phyloP scores from a whole-genome alignment of 768 basidiomycete species.

The Suillus ampliporus region DNA sequence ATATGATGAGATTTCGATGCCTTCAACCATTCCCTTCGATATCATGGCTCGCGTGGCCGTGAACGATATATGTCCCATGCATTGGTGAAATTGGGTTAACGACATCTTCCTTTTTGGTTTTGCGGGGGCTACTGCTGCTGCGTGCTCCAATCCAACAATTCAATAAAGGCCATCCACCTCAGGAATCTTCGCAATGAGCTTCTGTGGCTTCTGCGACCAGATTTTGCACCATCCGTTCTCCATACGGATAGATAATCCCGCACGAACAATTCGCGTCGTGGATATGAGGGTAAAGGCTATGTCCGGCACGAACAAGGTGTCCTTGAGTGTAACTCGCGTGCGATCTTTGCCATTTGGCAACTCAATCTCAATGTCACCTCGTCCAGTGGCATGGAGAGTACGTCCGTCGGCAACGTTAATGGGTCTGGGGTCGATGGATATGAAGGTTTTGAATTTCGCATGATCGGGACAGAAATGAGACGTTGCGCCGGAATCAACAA shows the following conservation, averaged over 20 bases:
- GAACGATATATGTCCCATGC: neutral
- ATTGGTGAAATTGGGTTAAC: conserved; percentile 1
- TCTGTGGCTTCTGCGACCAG: too few relatives aligned
- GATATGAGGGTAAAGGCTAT: conserved; percentile 14
- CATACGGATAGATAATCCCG: neutral
- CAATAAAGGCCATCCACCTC: too few relatives aligned
- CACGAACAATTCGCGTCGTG: neutral
- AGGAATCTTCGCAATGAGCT: too few relatives aligned
- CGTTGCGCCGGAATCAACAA: conserved; percentile 4
- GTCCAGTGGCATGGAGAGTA: conserved; percentile 35
- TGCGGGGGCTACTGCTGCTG: too few relatives aligned
- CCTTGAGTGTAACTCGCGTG: neutral
- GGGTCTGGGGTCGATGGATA: neutral
- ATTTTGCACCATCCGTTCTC: neutral
- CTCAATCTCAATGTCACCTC: conserved; percentile 35
- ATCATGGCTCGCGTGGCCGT: neutral
- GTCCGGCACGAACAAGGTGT: conserved; percentile 1
- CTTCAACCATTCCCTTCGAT: conserved; percentile 2
- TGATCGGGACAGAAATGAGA: conserved; percentile 11
- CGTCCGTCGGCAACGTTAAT: conserved; percentile 30
- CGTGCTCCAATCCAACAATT: too few relatives aligned
- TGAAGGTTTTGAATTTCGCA: neutral
- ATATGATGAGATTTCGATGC: neutral
- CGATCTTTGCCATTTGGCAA: conserved; percentile 29
- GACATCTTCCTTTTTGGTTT: neutral